Percentiles rank a stretch among this genome's conserved stretches.
These are phyloP conservation scores for Cardiospermum halicacabum DNA, from an alignment of 345 rosid species.

Conservation along the genomic window DNA sequence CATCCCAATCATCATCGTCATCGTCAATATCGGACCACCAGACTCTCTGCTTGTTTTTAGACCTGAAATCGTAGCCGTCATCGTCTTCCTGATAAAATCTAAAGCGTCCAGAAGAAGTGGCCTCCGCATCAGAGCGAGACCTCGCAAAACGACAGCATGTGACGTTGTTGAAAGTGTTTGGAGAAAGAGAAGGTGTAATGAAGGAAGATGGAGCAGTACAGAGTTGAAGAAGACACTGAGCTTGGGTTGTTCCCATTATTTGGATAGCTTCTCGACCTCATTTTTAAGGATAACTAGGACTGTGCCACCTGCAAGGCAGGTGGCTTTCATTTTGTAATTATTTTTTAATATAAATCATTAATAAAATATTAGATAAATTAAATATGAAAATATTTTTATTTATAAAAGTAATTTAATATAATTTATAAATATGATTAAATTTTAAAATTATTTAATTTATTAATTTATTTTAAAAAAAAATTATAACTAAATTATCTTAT, in stretches of 20 bases:
- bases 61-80: conserved; percentile 10
- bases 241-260: conserved; percentile 8
- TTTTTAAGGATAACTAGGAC: no score
- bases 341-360: no score
- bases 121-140: background rate
- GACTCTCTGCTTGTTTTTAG: conserved; percentile 7
- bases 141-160: background rate
- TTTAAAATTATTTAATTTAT: no score
- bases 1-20: conserved; percentile 17
- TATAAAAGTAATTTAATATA: no score
- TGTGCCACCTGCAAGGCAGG: no score
- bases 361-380: no score
- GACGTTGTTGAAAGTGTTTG: background rate
- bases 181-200: background rate
- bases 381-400: no score
- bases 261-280: background rate
- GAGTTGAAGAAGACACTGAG: background rate
- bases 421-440: no score
- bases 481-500: no score
- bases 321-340: no score
- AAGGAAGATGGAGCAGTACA: conserved; percentile 11
- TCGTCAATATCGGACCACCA: conserved; percentile 20
- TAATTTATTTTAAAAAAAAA: no score
- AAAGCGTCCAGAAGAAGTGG: conserved; percentile 7
- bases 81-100: conserved; percentile 7